These are phyloP conservation scores for Novymonas esmeraldas DNA, from an alignment of 208 protist species.

Conservation along the genomic window DNA sequence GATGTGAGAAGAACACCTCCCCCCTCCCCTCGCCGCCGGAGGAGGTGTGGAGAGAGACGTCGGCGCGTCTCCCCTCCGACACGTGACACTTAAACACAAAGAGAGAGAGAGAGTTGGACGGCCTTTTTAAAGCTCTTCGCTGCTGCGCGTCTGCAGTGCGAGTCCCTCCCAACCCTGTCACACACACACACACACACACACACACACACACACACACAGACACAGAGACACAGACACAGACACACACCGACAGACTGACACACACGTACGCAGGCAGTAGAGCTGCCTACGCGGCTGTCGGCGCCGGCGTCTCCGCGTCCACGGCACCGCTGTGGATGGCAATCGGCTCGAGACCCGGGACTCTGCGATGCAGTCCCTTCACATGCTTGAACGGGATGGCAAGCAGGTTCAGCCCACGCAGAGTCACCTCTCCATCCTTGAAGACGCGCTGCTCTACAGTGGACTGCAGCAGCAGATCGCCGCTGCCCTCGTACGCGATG, in stretches of 20 bases:
- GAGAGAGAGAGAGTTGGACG: too few relatives aligned
- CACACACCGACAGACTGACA: not conserved
- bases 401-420: constrained; percentile 52
- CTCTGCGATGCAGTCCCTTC: constrained; percentile 62
- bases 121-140: too few relatives aligned
- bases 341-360: constrained; percentile 40
- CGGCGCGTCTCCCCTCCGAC: too few relatives aligned
- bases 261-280: too few relatives aligned
- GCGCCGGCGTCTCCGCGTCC: constrained; percentile 15
- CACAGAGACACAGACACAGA: not conserved
- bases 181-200: not conserved
- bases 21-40: too few relatives aligned
- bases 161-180: too few relatives aligned
- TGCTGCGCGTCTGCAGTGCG: not conserved
- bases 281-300: too few relatives aligned
- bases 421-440: constrained; percentile 63
- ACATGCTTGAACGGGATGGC: constrained; percentile 80
- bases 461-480: constrained; percentile 68
- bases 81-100: too few relatives aligned
- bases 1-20: too few relatives aligned
- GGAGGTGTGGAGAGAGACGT: too few relatives aligned
- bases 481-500: constrained; percentile 75
- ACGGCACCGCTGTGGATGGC: constrained; percentile 15
- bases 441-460: constrained; percentile 72
- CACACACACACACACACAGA: not conserved